A percentile compares a stretch with the other conserved stretches of the same genome.
phyloP scores from a whole-genome alignment of 768 basidiomycete species.

The Collybia sordida region DNA sequence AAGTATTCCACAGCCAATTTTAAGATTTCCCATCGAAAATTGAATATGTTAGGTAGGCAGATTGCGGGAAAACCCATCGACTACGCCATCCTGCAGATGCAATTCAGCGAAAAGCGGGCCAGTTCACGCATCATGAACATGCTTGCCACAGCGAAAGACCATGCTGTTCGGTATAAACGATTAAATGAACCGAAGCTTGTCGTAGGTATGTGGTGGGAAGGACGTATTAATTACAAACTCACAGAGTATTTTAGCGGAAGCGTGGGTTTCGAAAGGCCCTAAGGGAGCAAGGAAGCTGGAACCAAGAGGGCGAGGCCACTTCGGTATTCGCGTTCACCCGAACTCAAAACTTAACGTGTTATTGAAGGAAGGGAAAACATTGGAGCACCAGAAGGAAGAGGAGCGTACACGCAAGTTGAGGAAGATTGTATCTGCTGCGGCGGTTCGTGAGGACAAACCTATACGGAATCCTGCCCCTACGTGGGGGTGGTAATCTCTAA shows the following conservation, averaged over 20 bases:
- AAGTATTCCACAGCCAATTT: conserved; percentile 91
- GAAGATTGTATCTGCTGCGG: conserved; percentile 76
- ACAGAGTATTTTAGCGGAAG: conserved; percentile 58
- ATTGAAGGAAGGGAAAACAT: conserved; percentile 78
- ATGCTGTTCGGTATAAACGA: conserved; percentile 77
- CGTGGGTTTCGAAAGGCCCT: conserved; percentile 91
- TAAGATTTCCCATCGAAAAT: conserved; percentile 91
- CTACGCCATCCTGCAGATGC: conserved; percentile 94
- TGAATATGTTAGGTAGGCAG: conserved; percentile 85
- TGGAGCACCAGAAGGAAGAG: conserved; percentile 62
- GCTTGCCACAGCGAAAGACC: conserved; percentile 83
- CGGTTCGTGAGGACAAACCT: conserved; percentile 78
- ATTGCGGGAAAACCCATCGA: conserved; percentile 92
- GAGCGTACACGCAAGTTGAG: conserved; percentile 67
- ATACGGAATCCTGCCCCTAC: conserved; percentile 68
- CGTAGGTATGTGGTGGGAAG: conserved; percentile 60
- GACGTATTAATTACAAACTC: background rate
- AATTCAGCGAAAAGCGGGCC: conserved; percentile 92
- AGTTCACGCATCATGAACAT: conserved; percentile 85
- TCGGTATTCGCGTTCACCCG: conserved; percentile 75
- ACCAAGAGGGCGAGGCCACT: conserved; percentile 79
- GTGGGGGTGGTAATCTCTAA: conserved; percentile 72
- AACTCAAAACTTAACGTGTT: conserved; percentile 75
- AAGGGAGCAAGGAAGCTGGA: conserved; percentile 67
- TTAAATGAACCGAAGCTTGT: conserved; percentile 71